phyloP scores from a whole-genome alignment of 2,329 filamentous ascomycete species.

The Talaromyces sp. region DNA sequence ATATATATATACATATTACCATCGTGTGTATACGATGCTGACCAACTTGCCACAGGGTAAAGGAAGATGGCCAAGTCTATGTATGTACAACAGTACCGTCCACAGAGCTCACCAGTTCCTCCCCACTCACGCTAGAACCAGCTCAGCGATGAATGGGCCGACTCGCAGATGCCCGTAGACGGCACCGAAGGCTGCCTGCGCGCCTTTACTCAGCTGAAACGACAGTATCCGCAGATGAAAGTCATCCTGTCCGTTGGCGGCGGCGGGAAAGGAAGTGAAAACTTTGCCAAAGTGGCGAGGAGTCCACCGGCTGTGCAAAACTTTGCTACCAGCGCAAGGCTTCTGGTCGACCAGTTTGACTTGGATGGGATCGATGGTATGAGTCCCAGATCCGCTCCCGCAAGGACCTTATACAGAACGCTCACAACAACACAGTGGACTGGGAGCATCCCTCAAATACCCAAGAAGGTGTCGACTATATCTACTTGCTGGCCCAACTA shows the following conservation, averaged over 20 bases:
- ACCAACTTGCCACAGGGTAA: constrained; percentile 48
- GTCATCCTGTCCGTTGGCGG: constrained; percentile 76
- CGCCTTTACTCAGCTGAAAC: constrained; percentile 68
- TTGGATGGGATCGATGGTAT: constrained; percentile 73
- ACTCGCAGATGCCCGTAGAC: constrained; percentile 66
- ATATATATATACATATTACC: too few species aligned
- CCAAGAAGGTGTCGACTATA: constrained; percentile 64
- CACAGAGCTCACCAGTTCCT: not conserved
- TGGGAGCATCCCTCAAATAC: constrained; percentile 70
- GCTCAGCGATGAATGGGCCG: constrained; percentile 76
- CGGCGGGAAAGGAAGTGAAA: constrained; percentile 55
- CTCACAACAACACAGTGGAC: constrained; percentile 53
- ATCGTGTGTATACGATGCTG: constrained; percentile 18
- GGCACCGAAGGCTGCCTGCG: constrained; percentile 66
- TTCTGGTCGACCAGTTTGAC: constrained; percentile 64
- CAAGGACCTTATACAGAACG: not conserved
- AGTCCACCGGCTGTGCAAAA: constrained; percentile 57
- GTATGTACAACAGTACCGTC: constrained; percentile 46
- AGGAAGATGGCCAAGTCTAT: constrained; percentile 66
- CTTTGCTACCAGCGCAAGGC: constrained; percentile 63
- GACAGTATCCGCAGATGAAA: constrained; percentile 63
- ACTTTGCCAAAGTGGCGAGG: constrained; percentile 63
- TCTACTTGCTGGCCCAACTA: constrained; percentile 61
- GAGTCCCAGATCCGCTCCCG: constrained; percentile 16
- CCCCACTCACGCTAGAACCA: constrained; percentile 29